phyloP scores from a whole-genome alignment of 2,329 filamentous ascomycete genomes.

The Elsinoe perseae region DNA sequence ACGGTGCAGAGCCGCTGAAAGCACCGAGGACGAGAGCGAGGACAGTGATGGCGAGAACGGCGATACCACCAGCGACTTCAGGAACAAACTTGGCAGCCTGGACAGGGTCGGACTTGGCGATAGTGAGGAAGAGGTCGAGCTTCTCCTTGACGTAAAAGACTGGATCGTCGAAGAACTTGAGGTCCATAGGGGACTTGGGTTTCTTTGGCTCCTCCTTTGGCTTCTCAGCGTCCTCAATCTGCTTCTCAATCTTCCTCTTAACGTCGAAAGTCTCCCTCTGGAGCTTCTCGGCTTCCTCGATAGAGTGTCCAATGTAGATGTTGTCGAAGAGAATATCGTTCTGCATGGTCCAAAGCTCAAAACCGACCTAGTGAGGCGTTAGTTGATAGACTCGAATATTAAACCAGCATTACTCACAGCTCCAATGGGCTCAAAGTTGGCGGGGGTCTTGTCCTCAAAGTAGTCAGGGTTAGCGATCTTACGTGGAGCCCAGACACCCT shows the following conservation, averaged over 20 bases:
- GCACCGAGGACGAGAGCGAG: constrained; percentile 62
- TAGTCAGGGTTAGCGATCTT: constrained; percentile 96
- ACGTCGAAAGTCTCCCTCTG: constrained; percentile 81
- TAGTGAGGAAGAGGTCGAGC: constrained; percentile 78
- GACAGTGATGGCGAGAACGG: constrained; percentile 60
- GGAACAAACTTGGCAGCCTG: constrained; percentile 83
- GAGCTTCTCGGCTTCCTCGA: constrained; percentile 84
- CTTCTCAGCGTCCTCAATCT: constrained; percentile 71
- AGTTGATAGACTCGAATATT: constrained; percentile 14
- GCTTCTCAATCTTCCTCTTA: constrained; percentile 76
- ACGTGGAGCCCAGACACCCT: constrained; percentile 86
- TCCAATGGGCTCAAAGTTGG: constrained; percentile 97
- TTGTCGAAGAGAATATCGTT: constrained; percentile 98
- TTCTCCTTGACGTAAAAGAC: constrained; percentile 85
- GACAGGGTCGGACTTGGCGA: constrained; percentile 74
- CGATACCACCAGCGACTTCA: constrained; percentile 77
- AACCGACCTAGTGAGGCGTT: constrained; percentile 62
- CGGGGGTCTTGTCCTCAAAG: constrained; percentile 93
- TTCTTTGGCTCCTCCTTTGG: constrained; percentile 61
- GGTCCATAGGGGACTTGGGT: constrained; percentile 63
- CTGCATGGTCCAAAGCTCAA: constrained; percentile 99
- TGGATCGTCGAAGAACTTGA: constrained; percentile 87
- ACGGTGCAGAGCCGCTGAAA: constrained; percentile 53
- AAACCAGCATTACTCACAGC: constrained; percentile 59
- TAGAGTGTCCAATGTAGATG: constrained; percentile 98